These are phyloP conservation scores for Cicer cuneatum DNA, from an alignment of 306 rosid species.

Conservation along the genomic window DNA sequence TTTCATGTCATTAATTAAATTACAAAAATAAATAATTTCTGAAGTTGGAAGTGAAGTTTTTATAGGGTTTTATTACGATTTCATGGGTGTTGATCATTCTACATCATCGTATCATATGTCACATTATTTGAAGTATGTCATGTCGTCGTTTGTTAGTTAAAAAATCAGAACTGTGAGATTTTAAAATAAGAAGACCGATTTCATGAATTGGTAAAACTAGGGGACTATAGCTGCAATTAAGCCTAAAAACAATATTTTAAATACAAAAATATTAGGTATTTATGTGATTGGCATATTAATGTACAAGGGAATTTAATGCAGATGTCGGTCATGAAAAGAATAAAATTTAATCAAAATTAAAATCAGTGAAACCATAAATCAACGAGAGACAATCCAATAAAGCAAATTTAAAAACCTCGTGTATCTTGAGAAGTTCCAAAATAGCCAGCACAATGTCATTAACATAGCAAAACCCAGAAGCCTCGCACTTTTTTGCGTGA, in stretches of 20 bases:
- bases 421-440: conserved; percentile 59
- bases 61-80: too few species aligned
- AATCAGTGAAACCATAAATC: conserved; percentile 23
- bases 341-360: conserved; percentile 4
- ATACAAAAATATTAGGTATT: neutral
- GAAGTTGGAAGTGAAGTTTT: too few species aligned
- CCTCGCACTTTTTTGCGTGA: conserved; percentile 63
- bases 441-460: conserved; percentile 60
- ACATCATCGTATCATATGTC: too few species aligned
- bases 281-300: neutral
- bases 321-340: neutral
- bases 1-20: too few species aligned
- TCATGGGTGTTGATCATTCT: too few species aligned
- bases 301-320: conserved; percentile 9
- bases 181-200: too few species aligned
- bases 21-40: too few species aligned
- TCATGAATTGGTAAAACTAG: too few species aligned
- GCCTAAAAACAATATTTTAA: neutral
- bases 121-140: too few species aligned
- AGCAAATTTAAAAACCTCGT: conserved; percentile 48
- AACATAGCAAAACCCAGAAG: conserved; percentile 60
- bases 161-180: too few species aligned
- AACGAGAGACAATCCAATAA: conserved; percentile 11
- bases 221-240: too few species aligned
- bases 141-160: too few species aligned